A percentile compares a stretch with the other conserved stretches of the same genome.
These are phyloP conservation scores for Akanthomyces uredinophilus DNA, from an alignment of 2,329 filamentous ascomycete species.

Conservation along the genomic window DNA sequence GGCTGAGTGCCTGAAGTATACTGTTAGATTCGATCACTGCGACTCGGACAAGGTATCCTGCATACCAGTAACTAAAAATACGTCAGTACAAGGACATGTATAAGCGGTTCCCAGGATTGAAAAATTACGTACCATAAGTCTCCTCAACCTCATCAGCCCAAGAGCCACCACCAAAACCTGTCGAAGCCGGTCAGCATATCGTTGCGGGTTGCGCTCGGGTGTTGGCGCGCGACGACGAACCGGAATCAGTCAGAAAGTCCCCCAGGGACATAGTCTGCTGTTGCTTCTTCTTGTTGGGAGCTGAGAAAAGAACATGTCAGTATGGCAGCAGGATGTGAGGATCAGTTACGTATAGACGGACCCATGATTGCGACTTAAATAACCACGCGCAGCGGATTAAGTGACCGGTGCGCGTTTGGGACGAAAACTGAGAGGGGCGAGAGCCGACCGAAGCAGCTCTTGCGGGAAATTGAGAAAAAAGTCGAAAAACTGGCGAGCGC, in stretches of 20 bases:
- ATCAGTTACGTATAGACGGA: conserved; percentile 31
- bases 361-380: conserved; percentile 57
- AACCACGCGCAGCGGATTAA: conserved; percentile 42
- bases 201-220: conserved; percentile 6
- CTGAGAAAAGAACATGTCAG: conserved; percentile 40
- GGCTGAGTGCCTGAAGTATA: conserved; percentile 47
- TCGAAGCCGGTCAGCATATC: conserved; percentile 22
- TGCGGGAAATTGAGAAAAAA: conserved; percentile 13
- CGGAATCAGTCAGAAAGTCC: conserved; percentile 88
- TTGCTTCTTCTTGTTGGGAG: conserved; percentile 88
- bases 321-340: conserved; percentile 11
- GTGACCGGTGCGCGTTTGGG: conserved; percentile 34
- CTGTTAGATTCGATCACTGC: background rate
- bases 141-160: conserved; percentile 99
- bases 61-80: conserved; percentile 33
- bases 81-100: conserved; percentile 23
- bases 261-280: conserved; percentile 95
- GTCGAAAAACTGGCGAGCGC: conserved; percentile 12
- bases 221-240: conserved; percentile 50
- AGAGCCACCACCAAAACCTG: conserved; percentile 61
- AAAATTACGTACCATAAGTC: conserved; percentile 54
- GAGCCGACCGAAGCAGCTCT: conserved; percentile 15
- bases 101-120: background rate
- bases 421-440: conserved; percentile 22
- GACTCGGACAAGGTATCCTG: conserved; percentile 1